These are phyloP conservation scores for Ophiostoma australiae DNA, from an alignment of 2,329 filamentous ascomycete species.

Conservation along the genomic window DNA sequence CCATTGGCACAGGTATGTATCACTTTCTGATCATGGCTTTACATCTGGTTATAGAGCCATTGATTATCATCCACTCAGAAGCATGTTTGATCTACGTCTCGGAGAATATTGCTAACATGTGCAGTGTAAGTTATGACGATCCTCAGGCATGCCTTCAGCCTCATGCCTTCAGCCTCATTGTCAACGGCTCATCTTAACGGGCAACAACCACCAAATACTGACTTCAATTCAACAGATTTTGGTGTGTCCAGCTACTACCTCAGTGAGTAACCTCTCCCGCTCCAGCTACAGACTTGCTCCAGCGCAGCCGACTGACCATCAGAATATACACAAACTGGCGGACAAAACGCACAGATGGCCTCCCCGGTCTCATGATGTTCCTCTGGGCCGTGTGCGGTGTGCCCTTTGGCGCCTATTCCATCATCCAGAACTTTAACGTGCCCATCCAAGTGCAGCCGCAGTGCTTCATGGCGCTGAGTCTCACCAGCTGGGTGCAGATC, in stretches of 20 bases:
- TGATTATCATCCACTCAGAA: neutral
- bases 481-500: constrained; percentile 39
- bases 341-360: constrained; percentile 56
- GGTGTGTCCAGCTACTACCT: constrained; percentile 29
- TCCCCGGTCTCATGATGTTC: constrained; percentile 58
- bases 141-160: too few relatives aligned
- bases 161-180: neutral
- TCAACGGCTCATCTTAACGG: neutral
- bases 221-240: constrained; percentile 24
- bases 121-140: constrained; percentile 10
- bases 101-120: neutral
- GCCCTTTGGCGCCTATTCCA: constrained; percentile 39
- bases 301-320: neutral
- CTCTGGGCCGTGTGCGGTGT: constrained; percentile 53
- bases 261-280: constrained; percentile 28
- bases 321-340: constrained; percentile 59
- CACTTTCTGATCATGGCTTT: neutral
- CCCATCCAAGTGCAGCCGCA: constrained; percentile 44
- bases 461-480: constrained; percentile 38
- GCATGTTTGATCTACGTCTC: too few relatives aligned
- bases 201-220: neutral
- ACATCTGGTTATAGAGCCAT: neutral
- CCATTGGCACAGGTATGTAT: constrained; percentile 33
- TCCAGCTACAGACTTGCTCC: neutral
- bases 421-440: constrained; percentile 41